Percentiles rank a stretch among this genome's conserved stretches.
Evolutionary conservation across 371 early-diverging fungal genomes (phyloP).

Genomic region (Rhizopus microsporus): DNA sequence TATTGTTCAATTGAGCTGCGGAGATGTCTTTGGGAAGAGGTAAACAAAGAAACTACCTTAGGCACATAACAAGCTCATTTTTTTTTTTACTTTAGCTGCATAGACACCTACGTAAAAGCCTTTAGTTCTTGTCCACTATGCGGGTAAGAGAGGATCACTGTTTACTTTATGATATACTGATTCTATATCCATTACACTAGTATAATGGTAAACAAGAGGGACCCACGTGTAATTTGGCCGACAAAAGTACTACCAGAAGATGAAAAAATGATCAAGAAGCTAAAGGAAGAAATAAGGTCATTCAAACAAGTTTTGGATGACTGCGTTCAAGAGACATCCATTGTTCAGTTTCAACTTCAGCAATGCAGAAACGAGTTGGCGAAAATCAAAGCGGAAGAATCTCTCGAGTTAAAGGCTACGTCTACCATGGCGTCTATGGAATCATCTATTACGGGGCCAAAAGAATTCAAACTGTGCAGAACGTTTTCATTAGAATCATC

Average conservation of each 20-base stretch:
- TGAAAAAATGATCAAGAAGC: neutral
- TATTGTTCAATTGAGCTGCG: conserved; percentile 20
- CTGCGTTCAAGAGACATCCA: neutral
- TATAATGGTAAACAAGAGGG: conserved; percentile 2
- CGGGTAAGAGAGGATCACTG: conserved; percentile 8
- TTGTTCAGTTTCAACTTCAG: conserved; percentile 6
- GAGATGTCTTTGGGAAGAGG: conserved; percentile 29
- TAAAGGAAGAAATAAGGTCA: conserved; percentile 8
- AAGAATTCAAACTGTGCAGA: neutral
- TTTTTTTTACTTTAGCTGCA: conserved; percentile 7
- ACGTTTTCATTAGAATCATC: neutral
- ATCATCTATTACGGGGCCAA: neutral
- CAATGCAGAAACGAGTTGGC: conserved; percentile 5
- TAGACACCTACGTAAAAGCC: neutral
- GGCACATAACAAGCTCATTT: neutral
- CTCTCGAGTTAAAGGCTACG: neutral
- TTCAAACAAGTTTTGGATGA: neutral
- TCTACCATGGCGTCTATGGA: neutral
- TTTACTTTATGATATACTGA: neutral
- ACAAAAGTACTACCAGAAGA: conserved; percentile 11
- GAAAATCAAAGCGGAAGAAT: neutral
- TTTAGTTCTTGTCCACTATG: conserved; percentile 17
- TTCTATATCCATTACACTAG: neutral
- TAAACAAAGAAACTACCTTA: neutral
- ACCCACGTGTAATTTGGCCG: conserved; percentile 23